Conservation (phyloP, 306 rosid species). For the Begonia loranthoides region DNA sequence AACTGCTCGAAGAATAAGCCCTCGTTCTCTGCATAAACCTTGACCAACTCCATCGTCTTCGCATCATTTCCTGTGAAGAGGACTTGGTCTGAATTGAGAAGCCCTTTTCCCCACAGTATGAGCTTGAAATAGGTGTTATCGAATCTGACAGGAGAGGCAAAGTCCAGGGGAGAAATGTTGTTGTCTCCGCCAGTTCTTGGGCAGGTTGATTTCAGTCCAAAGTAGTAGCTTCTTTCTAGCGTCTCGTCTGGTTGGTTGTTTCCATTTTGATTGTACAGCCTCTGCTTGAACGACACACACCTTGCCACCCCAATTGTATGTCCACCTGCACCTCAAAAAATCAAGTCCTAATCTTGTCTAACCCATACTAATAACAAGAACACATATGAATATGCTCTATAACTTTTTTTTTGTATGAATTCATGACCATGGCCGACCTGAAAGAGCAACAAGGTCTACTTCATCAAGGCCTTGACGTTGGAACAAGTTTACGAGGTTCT, state of each 20-base stretch:
- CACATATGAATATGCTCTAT: too few species aligned
- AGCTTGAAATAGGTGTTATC: constrained; percentile 63
- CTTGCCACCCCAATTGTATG: constrained; percentile 79
- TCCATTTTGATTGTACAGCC: constrained; percentile 81
- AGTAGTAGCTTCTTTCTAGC: constrained; percentile 46
- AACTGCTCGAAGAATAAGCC: constrained; percentile 54
- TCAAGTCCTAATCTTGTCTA: not conserved
- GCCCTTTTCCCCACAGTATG: constrained; percentile 53
- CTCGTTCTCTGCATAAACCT: constrained; percentile 47
- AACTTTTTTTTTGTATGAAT: too few species aligned
- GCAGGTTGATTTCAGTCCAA: constrained; percentile 51
- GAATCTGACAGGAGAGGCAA: constrained; percentile 57
- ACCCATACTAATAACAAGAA: not conserved
- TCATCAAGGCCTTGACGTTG: constrained; percentile 73
- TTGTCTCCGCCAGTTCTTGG: constrained; percentile 67
- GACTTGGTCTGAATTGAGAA: constrained; percentile 64
- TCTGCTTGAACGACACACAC: constrained; percentile 65
- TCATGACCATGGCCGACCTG: constrained; percentile 21
- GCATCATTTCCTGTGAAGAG: constrained; percentile 42
- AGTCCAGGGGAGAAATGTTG: constrained; percentile 52
- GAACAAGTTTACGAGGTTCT: constrained; percentile 37
- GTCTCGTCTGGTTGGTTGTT: constrained; percentile 55
- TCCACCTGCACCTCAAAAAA: constrained; percentile 29
- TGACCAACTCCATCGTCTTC: constrained; percentile 31
- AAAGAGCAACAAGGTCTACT: constrained; percentile 73